Conservation (phyloP, 768 basidiomycete genomes). For the Russula brevipes region DNA sequence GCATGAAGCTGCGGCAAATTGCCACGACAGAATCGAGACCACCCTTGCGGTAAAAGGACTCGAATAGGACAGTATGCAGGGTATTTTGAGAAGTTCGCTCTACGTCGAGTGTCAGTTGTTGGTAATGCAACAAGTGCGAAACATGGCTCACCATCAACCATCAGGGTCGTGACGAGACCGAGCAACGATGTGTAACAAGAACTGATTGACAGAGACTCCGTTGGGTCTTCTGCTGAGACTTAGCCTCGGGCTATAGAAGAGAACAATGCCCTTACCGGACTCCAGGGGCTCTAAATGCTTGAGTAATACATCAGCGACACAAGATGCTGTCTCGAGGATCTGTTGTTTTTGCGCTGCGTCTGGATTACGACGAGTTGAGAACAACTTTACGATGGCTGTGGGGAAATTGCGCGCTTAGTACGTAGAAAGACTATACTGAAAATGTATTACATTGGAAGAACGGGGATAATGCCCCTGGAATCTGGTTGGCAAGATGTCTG, state of each 20-base stretch:
- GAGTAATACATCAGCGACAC: conserved; percentile 68
- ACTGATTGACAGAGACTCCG: conserved; percentile 40
- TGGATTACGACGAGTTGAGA: conserved; percentile 72
- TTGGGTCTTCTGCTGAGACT: conserved; percentile 26
- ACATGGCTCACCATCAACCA: conserved; percentile 52
- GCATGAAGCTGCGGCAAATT: conserved; percentile 50
- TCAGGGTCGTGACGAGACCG: conserved; percentile 44
- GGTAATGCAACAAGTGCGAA: conserved; percentile 1
- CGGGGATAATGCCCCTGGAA: conserved; percentile 69
- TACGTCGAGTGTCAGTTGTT: conserved; percentile 32
- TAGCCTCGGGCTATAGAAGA: background rate
- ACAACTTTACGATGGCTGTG: conserved; percentile 79
- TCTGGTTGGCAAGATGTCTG: conserved; percentile 72
- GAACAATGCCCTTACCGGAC: conserved; percentile 43
- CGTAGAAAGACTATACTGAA: background rate
- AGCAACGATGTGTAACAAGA: conserved; percentile 54
- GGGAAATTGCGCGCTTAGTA: conserved; percentile 5
- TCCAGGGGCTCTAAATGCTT: conserved; percentile 55
- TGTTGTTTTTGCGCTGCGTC: conserved; percentile 74
- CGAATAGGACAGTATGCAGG: conserved; percentile 77
- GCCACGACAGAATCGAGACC: conserved; percentile 66
- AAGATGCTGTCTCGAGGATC: conserved; percentile 60
- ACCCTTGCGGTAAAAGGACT: conserved; percentile 62
- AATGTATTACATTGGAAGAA: conserved; percentile 75
- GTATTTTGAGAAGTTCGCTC: conserved; percentile 71